phyloP scores from a whole-genome alignment of 2,329 filamentous ascomycete genomes.

The Pochonia chlamydosporia region DNA sequence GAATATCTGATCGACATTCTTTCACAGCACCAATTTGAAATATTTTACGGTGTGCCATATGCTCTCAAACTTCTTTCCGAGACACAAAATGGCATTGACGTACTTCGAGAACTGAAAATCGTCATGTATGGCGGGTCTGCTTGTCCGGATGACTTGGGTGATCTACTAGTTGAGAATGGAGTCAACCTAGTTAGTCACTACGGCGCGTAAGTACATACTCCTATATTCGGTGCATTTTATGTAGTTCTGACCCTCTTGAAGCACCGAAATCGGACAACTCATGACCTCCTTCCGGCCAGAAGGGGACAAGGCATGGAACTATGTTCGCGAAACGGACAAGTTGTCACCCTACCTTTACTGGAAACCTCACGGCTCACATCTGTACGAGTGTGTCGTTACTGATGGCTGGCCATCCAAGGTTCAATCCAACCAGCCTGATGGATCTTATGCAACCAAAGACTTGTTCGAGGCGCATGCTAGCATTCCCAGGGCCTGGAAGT shows the following conservation, averaged over 20 bases:
- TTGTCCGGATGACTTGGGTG: constrained; percentile 52
- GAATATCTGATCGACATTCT: constrained; percentile 39
- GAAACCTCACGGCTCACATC: constrained; percentile 3
- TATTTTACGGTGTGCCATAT: constrained; percentile 57
- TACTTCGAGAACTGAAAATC: constrained; percentile 38
- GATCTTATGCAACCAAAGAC: constrained; percentile 58
- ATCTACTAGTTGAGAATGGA: constrained; percentile 42
- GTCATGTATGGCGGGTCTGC: constrained; percentile 51
- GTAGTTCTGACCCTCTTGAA: background rate
- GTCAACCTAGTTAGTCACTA: constrained; percentile 51
- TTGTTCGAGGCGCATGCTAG: constrained; percentile 51
- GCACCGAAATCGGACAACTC: constrained; percentile 55
- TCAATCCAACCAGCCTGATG: constrained; percentile 52
- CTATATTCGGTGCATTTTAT: too few species aligned
- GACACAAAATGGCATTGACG: constrained; percentile 43
- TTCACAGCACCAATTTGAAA: constrained; percentile 37
- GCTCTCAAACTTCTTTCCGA: constrained; percentile 57
- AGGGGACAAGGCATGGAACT: constrained; percentile 56
- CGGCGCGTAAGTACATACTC: constrained; percentile 46
- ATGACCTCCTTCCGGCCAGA: constrained; percentile 52
- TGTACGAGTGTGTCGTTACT: constrained; percentile 50
- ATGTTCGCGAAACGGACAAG: constrained; percentile 32
- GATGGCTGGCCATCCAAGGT: constrained; percentile 52
- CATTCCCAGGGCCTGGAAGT: constrained; percentile 52
- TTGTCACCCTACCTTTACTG: background rate